These are phyloP conservation scores for Sparassis latifolia DNA, from an alignment of 1,284 basidiomycete species.

Conservation along the genomic window DNA sequence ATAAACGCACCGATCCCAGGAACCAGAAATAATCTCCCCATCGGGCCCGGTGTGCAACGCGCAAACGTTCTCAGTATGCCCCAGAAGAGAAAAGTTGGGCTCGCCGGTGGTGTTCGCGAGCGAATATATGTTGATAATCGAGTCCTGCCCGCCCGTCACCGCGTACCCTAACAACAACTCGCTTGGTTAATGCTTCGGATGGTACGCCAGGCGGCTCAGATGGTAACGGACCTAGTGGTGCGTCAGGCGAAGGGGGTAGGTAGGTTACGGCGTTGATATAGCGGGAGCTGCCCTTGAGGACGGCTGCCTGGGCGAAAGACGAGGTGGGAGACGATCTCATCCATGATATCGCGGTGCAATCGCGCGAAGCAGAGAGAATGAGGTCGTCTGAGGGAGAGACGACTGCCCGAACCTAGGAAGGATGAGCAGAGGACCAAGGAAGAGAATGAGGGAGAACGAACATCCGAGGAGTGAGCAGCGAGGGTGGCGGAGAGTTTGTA, in stretches of 20 bases:
- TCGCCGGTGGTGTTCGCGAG: conserved; percentile 53
- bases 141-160: conserved; percentile 82
- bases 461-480: conserved; percentile 65
- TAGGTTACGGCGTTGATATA: conserved; percentile 82
- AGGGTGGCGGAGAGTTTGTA: conserved; percentile 84
- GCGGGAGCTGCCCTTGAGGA: conserved; percentile 64
- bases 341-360: conserved; percentile 87
- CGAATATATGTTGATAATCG: conserved; percentile 76
- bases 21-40: conserved; percentile 86
- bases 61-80: conserved; percentile 91
- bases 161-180: conserved; percentile 56
- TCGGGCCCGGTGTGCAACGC: conserved; percentile 66
- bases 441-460: conserved; percentile 32
- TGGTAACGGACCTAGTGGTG: conserved; percentile 52
- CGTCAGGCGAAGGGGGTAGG: conserved; percentile 59
- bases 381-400: conserved; percentile 63
- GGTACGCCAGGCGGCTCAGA: background rate
- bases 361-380: conserved; percentile 84
- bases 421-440: conserved; percentile 16
- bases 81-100: conserved; percentile 76
- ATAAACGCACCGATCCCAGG: conserved; percentile 85
- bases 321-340: conserved; percentile 41
- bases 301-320: conserved; percentile 45
- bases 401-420: conserved; percentile 66
- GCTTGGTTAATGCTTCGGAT: conserved; percentile 8